A percentile compares a stretch with the other conserved stretches of the same genome.
Evolutionary conservation across 805 yeast species (phyloP).

Genomic region (Cyberlindnera japonica): DNA sequence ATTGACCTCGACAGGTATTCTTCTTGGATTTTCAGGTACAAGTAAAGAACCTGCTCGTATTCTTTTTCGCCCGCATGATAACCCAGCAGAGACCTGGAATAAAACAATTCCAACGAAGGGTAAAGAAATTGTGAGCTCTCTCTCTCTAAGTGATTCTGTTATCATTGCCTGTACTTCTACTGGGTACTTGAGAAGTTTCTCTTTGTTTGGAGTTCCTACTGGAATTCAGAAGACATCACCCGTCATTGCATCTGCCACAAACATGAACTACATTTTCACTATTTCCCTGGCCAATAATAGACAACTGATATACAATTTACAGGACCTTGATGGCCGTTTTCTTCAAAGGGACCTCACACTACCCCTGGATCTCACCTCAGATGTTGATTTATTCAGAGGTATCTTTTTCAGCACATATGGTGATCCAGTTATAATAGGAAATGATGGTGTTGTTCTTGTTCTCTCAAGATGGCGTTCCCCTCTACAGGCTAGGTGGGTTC

Average conservation of each 20-base stretch:
- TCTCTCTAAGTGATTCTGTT: constrained; percentile 60
- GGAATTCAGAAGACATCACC: constrained; percentile 69
- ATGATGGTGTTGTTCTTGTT: constrained; percentile 66
- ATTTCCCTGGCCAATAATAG: constrained; percentile 30
- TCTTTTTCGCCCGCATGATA: constrained; percentile 66
- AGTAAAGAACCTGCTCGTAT: constrained; percentile 41
- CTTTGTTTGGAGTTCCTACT: constrained; percentile 69
- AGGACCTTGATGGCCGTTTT: constrained; percentile 46
- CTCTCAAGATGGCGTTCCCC: constrained; percentile 76
- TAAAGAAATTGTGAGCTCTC: constrained; percentile 60
- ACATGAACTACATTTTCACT: constrained; percentile 29
- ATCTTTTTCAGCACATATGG: constrained; percentile 85
- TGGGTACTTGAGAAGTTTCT: constrained; percentile 73
- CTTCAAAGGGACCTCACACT: constrained; percentile 43
- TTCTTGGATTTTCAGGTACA: constrained; percentile 51
- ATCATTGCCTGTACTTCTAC: constrained; percentile 67
- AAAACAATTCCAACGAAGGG: constrained; percentile 46
- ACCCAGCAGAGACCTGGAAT: constrained; percentile 69
- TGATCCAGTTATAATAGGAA: constrained; percentile 87
- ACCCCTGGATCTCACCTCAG: constrained; percentile 34
- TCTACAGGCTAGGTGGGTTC: constrained; percentile 81
- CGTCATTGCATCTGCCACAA: constrained; percentile 48
- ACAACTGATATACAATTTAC: constrained; percentile 37
- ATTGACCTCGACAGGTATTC: constrained; percentile 60
- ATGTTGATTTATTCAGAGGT: constrained; percentile 44